These are phyloP conservation scores for Cutaneotrichosporon daszewskae DNA, from an alignment of 1,284 basidiomycete species.

Conservation along the genomic window DNA sequence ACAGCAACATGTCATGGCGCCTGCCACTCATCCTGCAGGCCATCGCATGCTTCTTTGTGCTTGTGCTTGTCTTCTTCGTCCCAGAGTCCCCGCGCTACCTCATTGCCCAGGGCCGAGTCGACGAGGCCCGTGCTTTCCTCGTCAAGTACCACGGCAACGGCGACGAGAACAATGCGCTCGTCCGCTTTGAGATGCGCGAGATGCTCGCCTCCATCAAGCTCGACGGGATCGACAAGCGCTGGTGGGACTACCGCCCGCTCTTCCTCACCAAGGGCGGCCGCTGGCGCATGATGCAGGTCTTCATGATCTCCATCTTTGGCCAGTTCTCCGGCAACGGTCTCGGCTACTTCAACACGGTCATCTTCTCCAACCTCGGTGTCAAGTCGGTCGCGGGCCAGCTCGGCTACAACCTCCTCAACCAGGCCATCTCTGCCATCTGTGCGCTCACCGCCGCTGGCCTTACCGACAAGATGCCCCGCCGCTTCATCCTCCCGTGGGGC, in stretches of 20 bases:
- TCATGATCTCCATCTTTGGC: conserved; percentile 43
- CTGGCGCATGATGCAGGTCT: conserved; percentile 35
- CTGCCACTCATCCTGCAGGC: conserved; percentile 28
- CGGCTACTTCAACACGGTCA: conserved; percentile 48
- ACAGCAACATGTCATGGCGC: conserved; percentile 22
- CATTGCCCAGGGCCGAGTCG: conserved; percentile 45
- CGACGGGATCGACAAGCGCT: conserved; percentile 59
- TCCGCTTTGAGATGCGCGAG: conserved; percentile 55
- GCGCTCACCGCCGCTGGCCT: conserved; percentile 45
- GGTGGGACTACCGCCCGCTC: conserved; percentile 50
- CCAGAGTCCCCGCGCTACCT: conserved; percentile 29
- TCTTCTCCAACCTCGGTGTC: conserved; percentile 24
- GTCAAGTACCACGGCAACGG: conserved; percentile 57
- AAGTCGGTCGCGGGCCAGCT: conserved; percentile 42
- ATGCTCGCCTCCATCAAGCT: conserved; percentile 54
- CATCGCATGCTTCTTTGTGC: conserved; percentile 10
- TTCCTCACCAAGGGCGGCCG: conserved; percentile 28
- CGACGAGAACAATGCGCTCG: conserved; percentile 42
- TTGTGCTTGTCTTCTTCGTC: conserved; percentile 16
- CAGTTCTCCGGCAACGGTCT: conserved; percentile 53
- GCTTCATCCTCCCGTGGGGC: conserved; percentile 30
- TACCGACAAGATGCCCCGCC: conserved; percentile 31
- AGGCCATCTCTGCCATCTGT: conserved; percentile 52
- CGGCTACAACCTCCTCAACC: conserved; percentile 57
- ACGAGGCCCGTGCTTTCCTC: conserved; percentile 64